phyloP scores from a whole-genome alignment of 371 early-diverging fungal genomes.

The Quaeritorhiza haematococci region DNA sequence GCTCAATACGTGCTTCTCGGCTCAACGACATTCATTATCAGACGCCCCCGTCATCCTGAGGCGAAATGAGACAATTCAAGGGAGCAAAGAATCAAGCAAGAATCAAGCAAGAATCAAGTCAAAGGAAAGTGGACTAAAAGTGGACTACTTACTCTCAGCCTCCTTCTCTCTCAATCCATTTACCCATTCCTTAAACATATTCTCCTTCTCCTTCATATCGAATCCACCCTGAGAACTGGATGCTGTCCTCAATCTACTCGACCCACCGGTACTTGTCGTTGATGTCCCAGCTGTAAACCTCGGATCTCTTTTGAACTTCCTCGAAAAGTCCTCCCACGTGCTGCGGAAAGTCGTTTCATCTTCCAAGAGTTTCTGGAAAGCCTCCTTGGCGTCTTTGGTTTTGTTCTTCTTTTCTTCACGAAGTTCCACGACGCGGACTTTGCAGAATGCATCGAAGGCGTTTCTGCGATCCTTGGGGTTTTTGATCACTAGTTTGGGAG shows the following conservation, averaged over 20 bases:
- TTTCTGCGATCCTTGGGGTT: constrained; percentile 44
- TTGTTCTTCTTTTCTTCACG: constrained; percentile 44
- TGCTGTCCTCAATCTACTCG: too few species aligned
- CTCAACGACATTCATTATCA: too few species aligned
- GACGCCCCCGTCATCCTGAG: too few species aligned
- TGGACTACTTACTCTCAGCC: constrained; percentile 9
- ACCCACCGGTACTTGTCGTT: too few species aligned
- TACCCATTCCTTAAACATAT: constrained; percentile 53
- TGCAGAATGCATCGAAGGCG: constrained; percentile 68
- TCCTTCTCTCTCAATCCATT: constrained; percentile 30
- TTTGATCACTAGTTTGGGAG: constrained; percentile 25
- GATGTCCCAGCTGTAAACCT: constrained; percentile 52
- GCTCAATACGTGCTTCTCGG: too few species aligned
- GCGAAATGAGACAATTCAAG: too few species aligned
- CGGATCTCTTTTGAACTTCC: constrained; percentile 52
- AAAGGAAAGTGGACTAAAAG: too few species aligned
- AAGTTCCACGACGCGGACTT: constrained; percentile 48
- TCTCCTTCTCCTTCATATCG: constrained; percentile 44
- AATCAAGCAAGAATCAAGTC: too few species aligned
- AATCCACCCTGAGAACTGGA: too few species aligned
- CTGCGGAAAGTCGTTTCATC: constrained; percentile 39
- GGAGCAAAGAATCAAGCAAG: too few species aligned
- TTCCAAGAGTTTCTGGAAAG: constrained; percentile 45
- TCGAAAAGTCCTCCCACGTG: constrained; percentile 62
- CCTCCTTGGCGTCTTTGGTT: constrained; percentile 36